phyloP scores from a whole-genome alignment of 169 alveolate genomes.

The Amoebophrya sp. region DNA sequence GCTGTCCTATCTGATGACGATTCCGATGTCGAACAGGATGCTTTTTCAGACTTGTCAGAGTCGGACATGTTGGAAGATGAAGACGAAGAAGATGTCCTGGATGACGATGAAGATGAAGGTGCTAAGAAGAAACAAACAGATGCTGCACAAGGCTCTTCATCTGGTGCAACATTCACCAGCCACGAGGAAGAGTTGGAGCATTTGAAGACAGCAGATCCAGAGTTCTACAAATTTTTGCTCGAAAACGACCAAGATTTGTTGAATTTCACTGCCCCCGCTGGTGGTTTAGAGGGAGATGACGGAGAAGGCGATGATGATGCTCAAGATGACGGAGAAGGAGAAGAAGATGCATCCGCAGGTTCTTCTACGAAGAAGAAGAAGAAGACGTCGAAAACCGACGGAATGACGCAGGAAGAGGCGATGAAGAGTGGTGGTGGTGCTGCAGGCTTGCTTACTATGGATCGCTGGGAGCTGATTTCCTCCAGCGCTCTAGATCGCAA shows the following conservation, averaged over 20 bases:
- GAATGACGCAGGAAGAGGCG: neutral
- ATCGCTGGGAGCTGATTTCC: neutral
- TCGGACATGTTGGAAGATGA: neutral
- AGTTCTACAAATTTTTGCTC: neutral
- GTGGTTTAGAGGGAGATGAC: neutral
- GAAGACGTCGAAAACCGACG: neutral
- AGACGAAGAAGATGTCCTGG: neutral
- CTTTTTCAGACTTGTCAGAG: neutral
- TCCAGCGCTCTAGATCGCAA: neutral
- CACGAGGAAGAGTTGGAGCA: neutral
- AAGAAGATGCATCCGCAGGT: neutral
- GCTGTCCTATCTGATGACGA: neutral
- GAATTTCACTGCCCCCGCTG: neutral
- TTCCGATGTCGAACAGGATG: neutral
- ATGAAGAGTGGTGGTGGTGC: too few species aligned
- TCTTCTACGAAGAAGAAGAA: neutral
- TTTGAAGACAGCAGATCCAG: neutral
- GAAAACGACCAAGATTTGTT: neutral
- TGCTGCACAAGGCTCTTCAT: neutral
- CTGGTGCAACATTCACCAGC: neutral
- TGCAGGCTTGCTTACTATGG: neutral
- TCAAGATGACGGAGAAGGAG: neutral
- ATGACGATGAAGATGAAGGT: neutral
- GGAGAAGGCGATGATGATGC: neutral
- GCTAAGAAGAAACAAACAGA: neutral